Base-by-base conservation (phyloP, 306 rosid genomes). In the Senna tora region DNA sequence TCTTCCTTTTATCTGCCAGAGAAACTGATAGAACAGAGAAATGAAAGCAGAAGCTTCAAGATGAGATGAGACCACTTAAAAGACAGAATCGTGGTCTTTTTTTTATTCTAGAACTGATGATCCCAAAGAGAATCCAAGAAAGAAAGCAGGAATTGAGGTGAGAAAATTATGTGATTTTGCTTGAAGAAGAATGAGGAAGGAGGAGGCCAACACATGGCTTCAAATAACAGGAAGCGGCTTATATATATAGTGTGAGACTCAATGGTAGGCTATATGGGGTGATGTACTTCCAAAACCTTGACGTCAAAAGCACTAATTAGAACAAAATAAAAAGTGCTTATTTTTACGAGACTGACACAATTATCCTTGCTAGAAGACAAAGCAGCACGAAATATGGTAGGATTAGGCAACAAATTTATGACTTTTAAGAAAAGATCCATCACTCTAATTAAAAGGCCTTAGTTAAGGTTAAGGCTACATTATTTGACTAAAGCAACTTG, bases 291-390 rank as follows among this genome's bases (percentile, higher is more conserved):
- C 33, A 56, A 56, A 13, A 57, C 71, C 30, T 55, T 55, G 52
- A 69, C 82, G 71, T 76, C 82, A 71, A 36, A 43, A 36, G 75
- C 76, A 67, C 62, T 74, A 75, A 13, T 45, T 36, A 19, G 8
- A 21, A 20, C 51, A 50, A 56, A 59, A 51, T 21, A 30, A 64
- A 78, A 57, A 70, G 79, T 42, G 56, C 59, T 72, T 77, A 71
- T 69, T 82, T 82, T 72, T 82, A 41, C 67, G 57, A 42, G 57
- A 53, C 54, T 56, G 82, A 54, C 59, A 53, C 59, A 53, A 68
- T 15, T 3, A 15, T 30, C 57, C 45, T 52, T 72, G 72, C 20
- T 33, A 62, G 6, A 60, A 32, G 60, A 77, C 60, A 73, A 60
- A 38, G 42, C 59, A 13, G 69, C 77, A 61, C 55, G 19, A 72